Conservation (phyloP, 2,329 filamentous ascomycete species). For the Polytolypa hystricis region DNA sequence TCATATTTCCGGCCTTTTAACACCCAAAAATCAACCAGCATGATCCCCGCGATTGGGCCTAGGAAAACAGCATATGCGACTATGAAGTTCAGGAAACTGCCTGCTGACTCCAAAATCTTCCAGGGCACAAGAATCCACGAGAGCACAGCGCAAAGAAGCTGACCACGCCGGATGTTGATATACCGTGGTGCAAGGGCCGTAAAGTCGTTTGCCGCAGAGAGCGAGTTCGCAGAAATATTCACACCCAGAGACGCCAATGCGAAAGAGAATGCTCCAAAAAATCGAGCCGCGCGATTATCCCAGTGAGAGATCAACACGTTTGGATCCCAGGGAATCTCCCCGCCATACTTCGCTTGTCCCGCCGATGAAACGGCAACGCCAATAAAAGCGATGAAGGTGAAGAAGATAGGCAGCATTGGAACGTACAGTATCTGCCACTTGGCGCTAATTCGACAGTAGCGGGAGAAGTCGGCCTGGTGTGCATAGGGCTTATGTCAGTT, state of each 20-base stretch:
- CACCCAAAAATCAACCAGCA: constrained; percentile 75
- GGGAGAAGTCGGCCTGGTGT: constrained; percentile 44
- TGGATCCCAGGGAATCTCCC: constrained; percentile 49
- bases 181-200: constrained; percentile 68
- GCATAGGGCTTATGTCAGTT: background rate
- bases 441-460: constrained; percentile 38
- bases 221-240: constrained; percentile 77
- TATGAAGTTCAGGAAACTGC: constrained; percentile 79
- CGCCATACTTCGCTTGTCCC: constrained; percentile 49
- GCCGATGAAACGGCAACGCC: constrained; percentile 69
- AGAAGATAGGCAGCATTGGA: constrained; percentile 48
- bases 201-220: constrained; percentile 76
- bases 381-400: constrained; percentile 73
- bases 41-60: constrained; percentile 83
- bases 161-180: constrained; percentile 75
- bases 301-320: constrained; percentile 61
- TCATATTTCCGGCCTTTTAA: constrained; percentile 46
- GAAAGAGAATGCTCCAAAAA: constrained; percentile 59
- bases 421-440: constrained; percentile 37
- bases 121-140: constrained; percentile 53
- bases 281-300: constrained; percentile 61
- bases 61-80: constrained; percentile 89
- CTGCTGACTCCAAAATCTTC: constrained; percentile 52
- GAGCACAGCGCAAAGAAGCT: constrained; percentile 66
- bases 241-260: constrained; percentile 73